Evolutionary conservation across 169 alveolate species (phyloP), one percentile per base, ranked within the genome.

Genomic region (Toxoplasma gondii): DNA sequence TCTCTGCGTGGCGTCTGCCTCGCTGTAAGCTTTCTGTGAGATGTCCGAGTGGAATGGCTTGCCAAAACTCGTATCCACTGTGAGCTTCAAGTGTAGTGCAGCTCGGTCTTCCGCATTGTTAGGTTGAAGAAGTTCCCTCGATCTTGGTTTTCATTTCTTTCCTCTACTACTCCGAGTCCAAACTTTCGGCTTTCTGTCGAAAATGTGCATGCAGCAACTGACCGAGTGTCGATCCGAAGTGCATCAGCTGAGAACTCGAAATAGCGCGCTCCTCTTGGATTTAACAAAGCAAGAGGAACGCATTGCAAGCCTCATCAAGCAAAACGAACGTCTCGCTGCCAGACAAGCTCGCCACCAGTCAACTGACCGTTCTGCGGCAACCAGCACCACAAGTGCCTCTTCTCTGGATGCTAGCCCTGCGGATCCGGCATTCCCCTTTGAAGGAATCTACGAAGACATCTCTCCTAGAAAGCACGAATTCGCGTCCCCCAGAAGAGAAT

Each of bases 261-360:
- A 90, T 41, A 38, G 87, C 31, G 58, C 36, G 27, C 81, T 90
- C 44, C 49, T 90, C 29, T 34, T 90, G 43, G 93, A 90, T 31
- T 22, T 74, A 5, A 80, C 69, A 2, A 31, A 43, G 49, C 87
- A 70, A 36, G 88, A 74, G 34, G 88, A 91, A 36, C 80, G 88
- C 44, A 53, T 53, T n/a, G 83, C 82, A 19, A 44, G 39, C 58
- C 93, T 88, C 17, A 27, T 64, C 82, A 39, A n/a, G 38, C 86
- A 88, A 27, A 88, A 88, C 49, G 93, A 90, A n/a, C 88, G 88
- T 0, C 83, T 90, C 12, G 67, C 67, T 4, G 90, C 90, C n/a
- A 29, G 64, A 31, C 90, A 82, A 36, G 4, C 31, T 31, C 49
- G 86, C 22, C 43, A 4, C 39, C 29, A 36, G 34, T 9, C 39